phyloP scores from a whole-genome alignment of 2,329 filamentous ascomycete genomes.

The Fusarium tanahbumbuense region DNA sequence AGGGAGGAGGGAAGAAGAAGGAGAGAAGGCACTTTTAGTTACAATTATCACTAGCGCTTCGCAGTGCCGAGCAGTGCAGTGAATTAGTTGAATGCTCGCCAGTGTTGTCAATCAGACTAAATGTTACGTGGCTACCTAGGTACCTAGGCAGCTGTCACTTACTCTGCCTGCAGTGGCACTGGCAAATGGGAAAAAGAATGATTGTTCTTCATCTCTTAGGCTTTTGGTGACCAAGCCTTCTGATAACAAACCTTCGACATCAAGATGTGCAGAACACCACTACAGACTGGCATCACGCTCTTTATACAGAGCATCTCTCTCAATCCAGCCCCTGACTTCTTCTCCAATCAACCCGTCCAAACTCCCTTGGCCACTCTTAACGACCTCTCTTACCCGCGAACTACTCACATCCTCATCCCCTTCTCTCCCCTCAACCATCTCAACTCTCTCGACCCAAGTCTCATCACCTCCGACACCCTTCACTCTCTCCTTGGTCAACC shows the following conservation, averaged over 20 bases:
- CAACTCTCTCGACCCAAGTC: constrained; percentile 70
- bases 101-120: no score
- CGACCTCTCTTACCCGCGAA: constrained; percentile 72
- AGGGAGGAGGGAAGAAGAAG: no score
- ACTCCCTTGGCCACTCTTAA: constrained; percentile 59
- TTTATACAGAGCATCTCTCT: constrained; percentile 66
- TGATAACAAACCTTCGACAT: background rate
- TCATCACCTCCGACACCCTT: constrained; percentile 64
- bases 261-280: background rate
- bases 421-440: constrained; percentile 64
- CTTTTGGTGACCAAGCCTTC: no score
- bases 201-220: no score
- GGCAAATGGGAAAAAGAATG: no score
- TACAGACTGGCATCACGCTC: constrained; percentile 33
- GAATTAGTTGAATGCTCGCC: no score
- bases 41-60: no score
- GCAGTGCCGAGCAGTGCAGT: no score
- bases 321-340: constrained; percentile 69
- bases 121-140: no score
- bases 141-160: no score
- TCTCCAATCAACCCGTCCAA: constrained; percentile 67
- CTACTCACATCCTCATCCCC: constrained; percentile 64
- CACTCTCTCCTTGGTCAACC: constrained; percentile 60
- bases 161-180: no score
- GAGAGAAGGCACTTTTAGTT: no score